Base-by-base conservation (phyloP, 1,284 basidiomycete species). In the Sutorius eximius region DNA sequence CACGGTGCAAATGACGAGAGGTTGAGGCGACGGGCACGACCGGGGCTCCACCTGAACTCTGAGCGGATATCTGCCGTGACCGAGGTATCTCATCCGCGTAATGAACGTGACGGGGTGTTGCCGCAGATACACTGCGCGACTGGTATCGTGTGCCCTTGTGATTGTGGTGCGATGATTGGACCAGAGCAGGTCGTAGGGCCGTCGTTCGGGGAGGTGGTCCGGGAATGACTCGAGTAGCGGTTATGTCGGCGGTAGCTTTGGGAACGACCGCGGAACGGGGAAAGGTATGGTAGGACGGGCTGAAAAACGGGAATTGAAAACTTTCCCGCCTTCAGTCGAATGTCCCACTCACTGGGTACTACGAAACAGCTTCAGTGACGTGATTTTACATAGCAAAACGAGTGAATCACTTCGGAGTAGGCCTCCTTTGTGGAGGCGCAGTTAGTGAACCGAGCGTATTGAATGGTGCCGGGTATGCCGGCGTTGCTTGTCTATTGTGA, bases 241-340 rank as follows among this genome's bases (percentile, higher is more conserved):
- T 36, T 7, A 15, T 34, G 2, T 46, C 30, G 18, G 33, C 27
- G 11, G 32, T 20, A 30, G 45, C 30, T 37, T 45, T 52, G 3
- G 57, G 53, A 37, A 46, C 40, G 11, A 56, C 10, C 3, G 58
- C 12, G 16, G 66, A 60, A 27, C 69, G 69, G 20, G 70, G 66
- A 20, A 70, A 71, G 18, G 63, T 72, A 34, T 70, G 51, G 53
- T 70, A 61, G 37, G 70, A 54, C 18, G 54, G 1, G n/a, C 61
- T 72, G 55, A 49, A 43, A 47, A 29, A 44, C 44, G 38, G 53
- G 52, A 51, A 42, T 53, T 71, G 45, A 63, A 61, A 48, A 49
- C 8, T 13, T 30, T 43, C 43, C 53, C 44, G 50, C 27, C 45
- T 34, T 52, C 47, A 52, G 56, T 48, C 40, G 24, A 58, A 37